Conservation (phyloP, 495 filamentous ascomycete species). For the Aspergillus nanangensis region DNA sequence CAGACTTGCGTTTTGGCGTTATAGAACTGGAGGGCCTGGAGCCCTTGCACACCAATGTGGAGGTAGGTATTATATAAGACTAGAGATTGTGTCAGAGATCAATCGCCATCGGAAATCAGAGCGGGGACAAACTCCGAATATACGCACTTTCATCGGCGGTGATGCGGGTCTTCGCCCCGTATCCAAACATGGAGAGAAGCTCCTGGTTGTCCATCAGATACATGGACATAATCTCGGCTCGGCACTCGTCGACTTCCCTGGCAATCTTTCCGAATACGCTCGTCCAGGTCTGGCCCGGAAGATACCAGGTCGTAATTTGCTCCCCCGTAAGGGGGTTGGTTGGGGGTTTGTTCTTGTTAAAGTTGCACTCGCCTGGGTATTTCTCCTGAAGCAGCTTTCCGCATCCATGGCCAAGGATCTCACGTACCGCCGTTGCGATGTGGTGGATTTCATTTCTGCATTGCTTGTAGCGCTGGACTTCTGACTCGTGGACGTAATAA, state of each 20-base stretch:
- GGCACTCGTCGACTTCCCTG: neutral
- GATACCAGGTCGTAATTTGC: neutral
- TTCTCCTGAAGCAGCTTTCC: neutral
- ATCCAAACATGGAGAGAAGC: neutral
- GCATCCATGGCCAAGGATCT: neutral
- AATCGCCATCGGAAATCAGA: neutral
- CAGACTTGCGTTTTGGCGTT: neutral
- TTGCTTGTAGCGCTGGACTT: neutral
- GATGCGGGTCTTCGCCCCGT: neutral
- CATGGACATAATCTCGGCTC: neutral
- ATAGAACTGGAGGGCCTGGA: neutral
- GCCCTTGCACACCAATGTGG: neutral
- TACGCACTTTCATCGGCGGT: neutral
- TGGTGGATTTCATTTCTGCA: neutral
- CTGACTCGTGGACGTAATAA: neutral
- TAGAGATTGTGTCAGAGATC: neutral
- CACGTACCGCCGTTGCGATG: neutral
- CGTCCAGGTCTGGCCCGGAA: neutral
- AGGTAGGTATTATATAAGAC: neutral
- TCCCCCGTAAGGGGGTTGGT: neutral
- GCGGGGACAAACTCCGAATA: neutral
- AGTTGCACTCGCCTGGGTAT: neutral
- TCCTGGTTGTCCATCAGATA: neutral
- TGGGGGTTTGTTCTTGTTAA: neutral
- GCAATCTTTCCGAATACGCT: neutral